Evolutionary conservation across 225 moss, liverwort and hornwort genomes (phyloP), one percentile per base, ranked within the genome.

Genomic region (Marchantia paleacea): DNA sequence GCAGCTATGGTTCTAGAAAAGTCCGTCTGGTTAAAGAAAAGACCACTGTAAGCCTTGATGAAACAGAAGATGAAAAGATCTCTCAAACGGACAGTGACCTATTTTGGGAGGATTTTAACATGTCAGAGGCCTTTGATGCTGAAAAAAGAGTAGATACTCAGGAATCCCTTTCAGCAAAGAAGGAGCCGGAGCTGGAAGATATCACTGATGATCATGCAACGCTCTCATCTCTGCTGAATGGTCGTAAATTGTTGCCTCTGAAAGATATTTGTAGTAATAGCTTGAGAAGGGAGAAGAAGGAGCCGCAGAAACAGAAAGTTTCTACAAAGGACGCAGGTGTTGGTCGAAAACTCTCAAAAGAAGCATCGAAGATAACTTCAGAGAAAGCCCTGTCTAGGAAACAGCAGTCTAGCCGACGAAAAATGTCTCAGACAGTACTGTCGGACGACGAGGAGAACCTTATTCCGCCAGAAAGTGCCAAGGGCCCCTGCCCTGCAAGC

Each of bases 391-490:
- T 25, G 26, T 12, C 61, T 31, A 50, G 78, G 15, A 78, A 72
- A 62, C 80, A 55, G 52, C 69, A 70, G 57, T 20, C 55, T 16
- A 80, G 80, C 80, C 78, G 78, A 65, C 78, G 78, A 52, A 78
- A 78, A 28, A 87, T 84, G 78, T 80, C 82, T 66, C 85, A 90
- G 81, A 52, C 85, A 49, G 89, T 93, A 26, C 24, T 88, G 66
- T 96, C 93, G 82, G 92, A 96, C 68, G 90, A 91, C 30, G 82
- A 84, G 24, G 90, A 85, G 50, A 88, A 84, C 79, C 87, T 62
- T 51, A 31, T 30, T 11, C 77, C 79, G n/a, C 18, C 84, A 76
- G 86, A 89, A 64, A 81, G 81, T 80, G 88, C 57, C 0, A 50
- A 67, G 24, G 72, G 26, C 72, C 55, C 51, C 49, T 52, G 52